These are phyloP conservation scores for Truncatella angustata DNA, from an alignment of 2,329 filamentous ascomycete species.

Conservation along the genomic window DNA sequence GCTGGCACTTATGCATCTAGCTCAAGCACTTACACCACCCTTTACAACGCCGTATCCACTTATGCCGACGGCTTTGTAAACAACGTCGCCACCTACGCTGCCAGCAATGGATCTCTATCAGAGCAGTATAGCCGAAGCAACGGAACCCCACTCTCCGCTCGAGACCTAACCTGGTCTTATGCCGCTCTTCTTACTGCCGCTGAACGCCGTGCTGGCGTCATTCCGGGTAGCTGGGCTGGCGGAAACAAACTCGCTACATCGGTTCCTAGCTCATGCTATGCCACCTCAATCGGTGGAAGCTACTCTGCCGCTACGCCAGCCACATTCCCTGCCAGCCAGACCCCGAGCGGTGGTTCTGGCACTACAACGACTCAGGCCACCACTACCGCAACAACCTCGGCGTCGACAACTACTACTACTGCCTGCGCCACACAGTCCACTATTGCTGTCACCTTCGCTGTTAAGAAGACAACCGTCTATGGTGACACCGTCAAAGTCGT, in stretches of 20 bases:
- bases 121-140: conserved; percentile 63
- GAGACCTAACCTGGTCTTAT: conserved; percentile 51
- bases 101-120: conserved; percentile 59
- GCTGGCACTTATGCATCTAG: conserved; percentile 59
- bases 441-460: conserved; percentile 63
- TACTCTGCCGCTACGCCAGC: conserved; percentile 49
- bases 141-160: conserved; percentile 58
- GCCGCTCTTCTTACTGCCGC: conserved; percentile 59
- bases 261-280: conserved; percentile 48
- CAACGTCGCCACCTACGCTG: conserved; percentile 62
- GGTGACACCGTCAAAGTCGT: conserved; percentile 67
- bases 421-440: conserved; percentile 38
- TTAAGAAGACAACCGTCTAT: conserved; percentile 51
- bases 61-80: conserved; percentile 62
- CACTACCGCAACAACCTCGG: conserved; percentile 20
- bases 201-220: conserved; percentile 51
- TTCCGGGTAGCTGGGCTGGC: conserved; percentile 56
- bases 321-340: conserved; percentile 49
- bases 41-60: conserved; percentile 55
- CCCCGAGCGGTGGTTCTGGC: conserved; percentile 32
- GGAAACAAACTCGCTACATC: conserved; percentile 38
- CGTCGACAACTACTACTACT: conserved; percentile 22
- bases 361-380: conserved; percentile 26
- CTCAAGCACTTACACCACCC: conserved; percentile 47
- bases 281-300: conserved; percentile 44